phyloP scores from a whole-genome alignment of 306 rosid species.

The Boehmeria nivea region DNA sequence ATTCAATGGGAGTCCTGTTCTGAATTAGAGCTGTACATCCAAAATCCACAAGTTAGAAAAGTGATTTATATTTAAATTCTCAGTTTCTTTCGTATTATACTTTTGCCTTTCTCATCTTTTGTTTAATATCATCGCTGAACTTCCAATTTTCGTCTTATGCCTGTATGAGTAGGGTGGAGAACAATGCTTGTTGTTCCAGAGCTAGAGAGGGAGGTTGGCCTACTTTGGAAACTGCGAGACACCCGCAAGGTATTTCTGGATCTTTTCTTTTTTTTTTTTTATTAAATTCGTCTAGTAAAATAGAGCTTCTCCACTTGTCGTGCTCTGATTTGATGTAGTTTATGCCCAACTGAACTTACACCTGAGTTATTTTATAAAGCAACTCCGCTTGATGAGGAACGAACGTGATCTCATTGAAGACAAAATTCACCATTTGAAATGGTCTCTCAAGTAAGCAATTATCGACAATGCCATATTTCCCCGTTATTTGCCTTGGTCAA shows the following conservation, averaged over 20 bases:
- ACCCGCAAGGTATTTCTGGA: constrained; percentile 64
- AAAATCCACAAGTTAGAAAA: too few species aligned
- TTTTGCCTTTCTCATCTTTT: neutral
- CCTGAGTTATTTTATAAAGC: constrained; percentile 35
- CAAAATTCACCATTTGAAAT: constrained; percentile 71
- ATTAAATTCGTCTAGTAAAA: neutral
- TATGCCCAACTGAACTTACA: neutral
- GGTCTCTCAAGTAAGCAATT: constrained; percentile 69
- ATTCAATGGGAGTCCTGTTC: too few species aligned
- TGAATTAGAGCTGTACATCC: too few species aligned
- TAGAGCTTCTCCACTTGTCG: neutral
- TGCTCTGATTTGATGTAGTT: neutral
- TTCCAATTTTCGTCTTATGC: constrained; percentile 1
- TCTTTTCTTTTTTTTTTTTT: neutral
- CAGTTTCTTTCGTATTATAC: too few species aligned
- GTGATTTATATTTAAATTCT: too few species aligned
- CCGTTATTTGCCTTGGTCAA: neutral
- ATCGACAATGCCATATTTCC: constrained; percentile 17
- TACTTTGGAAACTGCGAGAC: constrained; percentile 72
- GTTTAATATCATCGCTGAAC: neutral
- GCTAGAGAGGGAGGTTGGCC: constrained; percentile 85
- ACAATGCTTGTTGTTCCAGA: constrained; percentile 99
- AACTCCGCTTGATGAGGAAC: constrained; percentile 67
- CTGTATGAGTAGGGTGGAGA: constrained; percentile 75
- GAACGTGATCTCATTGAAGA: constrained; percentile 81